phyloP scores from a whole-genome alignment of 345 rosid species.

The Eucalyptus erythrocorys region DNA sequence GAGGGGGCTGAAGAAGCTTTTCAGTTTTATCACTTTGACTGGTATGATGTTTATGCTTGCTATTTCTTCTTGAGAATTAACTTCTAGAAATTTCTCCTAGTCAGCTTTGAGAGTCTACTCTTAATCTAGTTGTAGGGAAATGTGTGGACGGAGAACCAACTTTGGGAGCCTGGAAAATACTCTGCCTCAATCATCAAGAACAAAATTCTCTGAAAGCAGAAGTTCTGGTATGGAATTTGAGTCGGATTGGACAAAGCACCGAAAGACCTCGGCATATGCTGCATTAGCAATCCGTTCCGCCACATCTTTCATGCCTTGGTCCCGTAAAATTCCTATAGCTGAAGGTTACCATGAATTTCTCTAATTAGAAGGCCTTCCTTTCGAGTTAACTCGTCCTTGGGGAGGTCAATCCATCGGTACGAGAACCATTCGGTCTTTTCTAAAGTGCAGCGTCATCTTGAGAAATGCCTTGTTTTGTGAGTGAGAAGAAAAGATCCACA shows the following conservation, averaged over 20 bases:
- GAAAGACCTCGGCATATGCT: constrained; percentile 35
- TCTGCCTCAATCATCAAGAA: constrained; percentile 1
- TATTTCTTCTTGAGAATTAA: neutral
- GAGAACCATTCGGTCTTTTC: constrained; percentile 6
- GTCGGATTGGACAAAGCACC: constrained; percentile 41
- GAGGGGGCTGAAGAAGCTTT: constrained; percentile 45
- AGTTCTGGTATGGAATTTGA: constrained; percentile 71
- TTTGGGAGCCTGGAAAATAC: constrained; percentile 12
- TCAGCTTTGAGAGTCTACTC: neutral
- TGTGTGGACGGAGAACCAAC: constrained; percentile 33
- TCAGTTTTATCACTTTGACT: constrained; percentile 22
- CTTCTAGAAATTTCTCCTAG: neutral
- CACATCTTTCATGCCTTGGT: constrained; percentile 63
- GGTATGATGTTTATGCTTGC: constrained; percentile 16
- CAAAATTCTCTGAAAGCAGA: constrained; percentile 8
- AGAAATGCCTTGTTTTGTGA: constrained; percentile 33
- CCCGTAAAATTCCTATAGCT: constrained; percentile 74
- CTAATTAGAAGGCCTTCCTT: constrained; percentile 4
- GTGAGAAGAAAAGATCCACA: constrained; percentile 39
- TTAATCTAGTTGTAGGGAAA: constrained; percentile 28
- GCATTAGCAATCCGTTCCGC: constrained; percentile 53
- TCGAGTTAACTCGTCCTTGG: neutral
- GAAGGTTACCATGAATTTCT: constrained; percentile 74
- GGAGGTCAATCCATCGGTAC: neutral
- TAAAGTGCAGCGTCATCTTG: neutral